Percentiles rank a stretch among this genome's conserved stretches.
phyloP scores from a whole-genome alignment of 257 asterid species.

The Przewalskia tangutica region DNA sequence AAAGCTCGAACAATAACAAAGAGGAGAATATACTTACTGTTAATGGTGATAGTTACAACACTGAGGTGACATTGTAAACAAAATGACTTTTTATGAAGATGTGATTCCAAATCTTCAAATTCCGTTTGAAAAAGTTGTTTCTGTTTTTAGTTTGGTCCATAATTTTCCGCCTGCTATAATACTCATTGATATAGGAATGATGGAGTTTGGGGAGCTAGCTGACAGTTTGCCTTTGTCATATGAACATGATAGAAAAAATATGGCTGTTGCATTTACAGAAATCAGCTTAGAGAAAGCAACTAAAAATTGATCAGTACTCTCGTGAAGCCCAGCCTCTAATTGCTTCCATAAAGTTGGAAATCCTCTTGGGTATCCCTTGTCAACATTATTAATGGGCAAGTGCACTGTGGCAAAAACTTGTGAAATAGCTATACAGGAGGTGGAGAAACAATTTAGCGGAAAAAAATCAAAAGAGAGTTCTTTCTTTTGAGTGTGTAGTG shows the following conservation, averaged over 20 bases:
- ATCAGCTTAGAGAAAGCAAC: not conserved
- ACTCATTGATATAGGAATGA: not conserved
- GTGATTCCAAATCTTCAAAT: not conserved
- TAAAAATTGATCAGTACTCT: not conserved
- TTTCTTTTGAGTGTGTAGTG: too few species aligned
- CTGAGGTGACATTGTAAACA: not conserved
- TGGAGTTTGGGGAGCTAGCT: not conserved
- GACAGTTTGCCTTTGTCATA: not conserved
- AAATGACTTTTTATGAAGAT: not conserved
- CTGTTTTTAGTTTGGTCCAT: not conserved
- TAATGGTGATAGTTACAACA: not conserved
- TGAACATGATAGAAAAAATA: not conserved
- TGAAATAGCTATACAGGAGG: not conserved
- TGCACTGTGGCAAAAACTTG: not conserved
- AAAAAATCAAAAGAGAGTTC: too few species aligned
- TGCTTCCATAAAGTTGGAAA: not conserved
- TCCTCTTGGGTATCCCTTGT: not conserved
- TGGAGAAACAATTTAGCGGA: not conserved
- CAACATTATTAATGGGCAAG: not conserved
- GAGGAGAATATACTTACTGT: conserved; percentile 6
- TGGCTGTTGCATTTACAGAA: not conserved
- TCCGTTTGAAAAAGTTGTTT: not conserved
- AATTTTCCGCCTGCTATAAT: not conserved
- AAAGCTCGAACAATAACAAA: conserved; percentile 4
- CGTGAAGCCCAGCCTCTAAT: not conserved